phyloP scores from a whole-genome alignment of 2,329 filamentous ascomycete species.

The Ophiostoma novo-ulmi region DNA sequence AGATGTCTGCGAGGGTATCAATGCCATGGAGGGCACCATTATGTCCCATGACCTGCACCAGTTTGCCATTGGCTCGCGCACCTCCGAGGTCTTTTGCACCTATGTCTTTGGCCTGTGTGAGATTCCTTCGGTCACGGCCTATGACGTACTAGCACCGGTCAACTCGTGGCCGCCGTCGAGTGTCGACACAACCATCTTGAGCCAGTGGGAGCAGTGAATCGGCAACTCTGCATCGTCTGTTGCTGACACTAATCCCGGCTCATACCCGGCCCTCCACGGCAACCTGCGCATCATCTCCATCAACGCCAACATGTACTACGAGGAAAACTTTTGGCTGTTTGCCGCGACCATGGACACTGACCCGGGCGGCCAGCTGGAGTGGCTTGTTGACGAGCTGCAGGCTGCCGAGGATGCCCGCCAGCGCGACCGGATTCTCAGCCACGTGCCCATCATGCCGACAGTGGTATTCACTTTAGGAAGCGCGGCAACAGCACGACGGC shows the following conservation, averaged over 20 bases:
- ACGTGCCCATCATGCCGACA: background rate
- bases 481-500: constrained; percentile 4
- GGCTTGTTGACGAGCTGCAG: background rate
- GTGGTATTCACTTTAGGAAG: constrained; percentile 7
- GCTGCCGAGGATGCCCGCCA: background rate
- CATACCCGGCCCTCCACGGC: background rate
- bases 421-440: constrained; percentile 1
- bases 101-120: constrained; percentile 4
- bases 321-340: constrained; percentile 10
- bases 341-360: background rate
- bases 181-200: background rate
- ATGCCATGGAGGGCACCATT: background rate
- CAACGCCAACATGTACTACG: constrained; percentile 7
- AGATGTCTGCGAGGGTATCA: background rate
- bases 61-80: constrained; percentile 4
- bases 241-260: background rate
- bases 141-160: background rate
- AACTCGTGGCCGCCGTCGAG: constrained; percentile 2
- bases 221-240: background rate
- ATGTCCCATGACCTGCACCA: background rate
- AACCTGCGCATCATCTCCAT: constrained; percentile 8
- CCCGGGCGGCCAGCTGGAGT: background rate
- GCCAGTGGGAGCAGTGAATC: constrained; percentile 1
- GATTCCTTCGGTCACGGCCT: background rate
- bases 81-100: background rate